Evolutionary conservation across 192 early-diverging fungal genomes (phyloP), one percentile per base, ranked within the genome.

Genomic region (Cladochytrium replicatum): DNA sequence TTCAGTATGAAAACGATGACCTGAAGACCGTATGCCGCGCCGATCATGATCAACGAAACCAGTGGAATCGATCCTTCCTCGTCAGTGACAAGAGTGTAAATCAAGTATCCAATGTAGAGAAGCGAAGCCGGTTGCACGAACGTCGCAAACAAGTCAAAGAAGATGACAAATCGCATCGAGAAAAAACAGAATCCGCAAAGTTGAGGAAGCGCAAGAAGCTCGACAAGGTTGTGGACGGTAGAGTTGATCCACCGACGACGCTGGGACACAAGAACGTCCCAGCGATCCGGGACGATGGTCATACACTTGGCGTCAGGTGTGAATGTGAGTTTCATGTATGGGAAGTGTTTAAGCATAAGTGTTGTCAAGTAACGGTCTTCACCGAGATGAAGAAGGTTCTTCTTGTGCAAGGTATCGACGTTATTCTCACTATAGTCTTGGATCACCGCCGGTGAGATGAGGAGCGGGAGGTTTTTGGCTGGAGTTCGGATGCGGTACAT

Each of bases 191-290:
- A 89, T 9, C 91, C 91, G 55, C 94, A 97, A 66, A 97, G 77
- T 54, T 94, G 80, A 1, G 81, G 76, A 19, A 95, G 55, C 50
- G 83, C 77, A 30, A 93, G 59, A 15, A 97, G 72, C 69, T 97
- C 94, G 34, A 89, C 68, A 54, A 95, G 61, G 58, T 97, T 97
- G 69, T 97, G 94, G 22, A 97, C 84, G 0, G 94, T 97, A 6
- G 92, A 95, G 69, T 97, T 97, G 68, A 97, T 97, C 94, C 94
- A 97, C 19, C 94, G 84, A 56, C 94, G 86, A 23, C 94, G 75
- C 68, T 99, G 95, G 5, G 93, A 97, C 7, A 95, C 61, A 38
- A 99, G 66, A 5, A 99, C 73, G 1, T 70, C 66, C 85, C 89
- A 97, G 40, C 79, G 72, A 56, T 94, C 91, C 1, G 96, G 96